Conservation (phyloP, 2,329 filamentous ascomycete genomes). For the Colletotrichum coccodes region DNA sequence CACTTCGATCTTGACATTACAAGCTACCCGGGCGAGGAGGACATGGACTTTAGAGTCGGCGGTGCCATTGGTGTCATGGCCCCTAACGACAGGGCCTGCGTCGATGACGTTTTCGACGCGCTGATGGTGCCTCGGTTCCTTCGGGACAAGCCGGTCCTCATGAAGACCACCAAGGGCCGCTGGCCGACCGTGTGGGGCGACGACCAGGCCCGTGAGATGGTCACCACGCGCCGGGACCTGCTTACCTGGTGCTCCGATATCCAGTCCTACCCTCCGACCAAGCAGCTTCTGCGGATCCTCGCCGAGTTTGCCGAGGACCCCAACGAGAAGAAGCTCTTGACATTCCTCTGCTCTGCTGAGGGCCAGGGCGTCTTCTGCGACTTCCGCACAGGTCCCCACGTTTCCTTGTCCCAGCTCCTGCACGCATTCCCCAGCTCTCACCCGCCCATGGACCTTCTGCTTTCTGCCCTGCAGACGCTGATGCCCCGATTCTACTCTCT, state of each 20-base stretch:
- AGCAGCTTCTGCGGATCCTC: conserved; percentile 84
- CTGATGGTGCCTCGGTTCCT: conserved; percentile 84
- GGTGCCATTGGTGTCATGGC: conserved; percentile 95
- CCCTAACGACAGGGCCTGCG: conserved; percentile 80
- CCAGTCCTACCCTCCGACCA: conserved; percentile 91
- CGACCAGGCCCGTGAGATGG: conserved; percentile 83
- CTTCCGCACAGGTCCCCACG: conserved; percentile 87
- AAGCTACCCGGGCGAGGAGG: conserved; percentile 87
- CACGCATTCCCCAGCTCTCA: conserved; percentile 92
- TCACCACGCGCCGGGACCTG: conserved; percentile 91
- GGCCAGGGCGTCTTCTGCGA: conserved; percentile 95
- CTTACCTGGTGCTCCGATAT: conserved; percentile 96
- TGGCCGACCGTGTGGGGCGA: conserved; percentile 99
- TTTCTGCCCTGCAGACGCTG: conserved; percentile 83
- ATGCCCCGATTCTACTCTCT: conserved; percentile 99
- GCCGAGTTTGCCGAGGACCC: conserved; percentile 84
- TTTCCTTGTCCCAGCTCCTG: conserved; percentile 87
- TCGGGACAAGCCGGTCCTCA: conserved; percentile 82
- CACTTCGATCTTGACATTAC: conserved; percentile 98
- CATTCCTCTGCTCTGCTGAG: conserved; percentile 87
- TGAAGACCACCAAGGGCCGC: conserved; percentile 83
- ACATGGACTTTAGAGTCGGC: conserved; percentile 93
- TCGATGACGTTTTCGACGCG: conserved; percentile 86
- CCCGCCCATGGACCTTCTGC: conserved; percentile 84
- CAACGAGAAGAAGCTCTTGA: conserved; percentile 88